A percentile compares a stretch with the other conserved stretches of the same genome.
phyloP scores from a whole-genome alignment of 1,284 basidiomycete species.

The Afroboletus lepidellus region DNA sequence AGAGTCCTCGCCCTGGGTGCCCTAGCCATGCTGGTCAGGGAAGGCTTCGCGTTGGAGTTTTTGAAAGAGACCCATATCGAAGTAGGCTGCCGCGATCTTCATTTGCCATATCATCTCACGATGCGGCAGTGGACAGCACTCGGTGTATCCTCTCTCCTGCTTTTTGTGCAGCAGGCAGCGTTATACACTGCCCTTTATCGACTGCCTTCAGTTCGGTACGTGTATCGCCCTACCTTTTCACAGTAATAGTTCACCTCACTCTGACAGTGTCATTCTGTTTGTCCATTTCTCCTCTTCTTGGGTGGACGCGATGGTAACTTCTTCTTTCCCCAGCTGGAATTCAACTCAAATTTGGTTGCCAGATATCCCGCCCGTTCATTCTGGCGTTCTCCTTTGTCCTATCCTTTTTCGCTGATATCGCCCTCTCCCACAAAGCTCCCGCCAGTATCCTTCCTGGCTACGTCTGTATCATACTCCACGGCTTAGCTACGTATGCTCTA shows the following conservation, averaged over 20 bases:
- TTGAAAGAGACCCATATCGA: slow-evolving; percentile 55
- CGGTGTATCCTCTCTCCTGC: slow-evolving; percentile 60
- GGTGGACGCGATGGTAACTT: slow-evolving; percentile 51
- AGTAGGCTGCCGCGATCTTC: slow-evolving; percentile 38
- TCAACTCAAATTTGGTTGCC: neutral
- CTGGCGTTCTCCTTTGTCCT: slow-evolving; percentile 45
- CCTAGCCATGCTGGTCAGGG: slow-evolving; percentile 58
- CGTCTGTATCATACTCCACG: slow-evolving; percentile 58
- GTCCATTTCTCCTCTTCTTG: slow-evolving; percentile 65
- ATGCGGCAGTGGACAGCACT: slow-evolving; percentile 63
- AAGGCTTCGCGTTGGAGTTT: slow-evolving; percentile 50
- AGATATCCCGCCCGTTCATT: slow-evolving; percentile 49
- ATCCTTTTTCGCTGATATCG: slow-evolving; percentile 55
- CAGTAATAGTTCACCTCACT: neutral
- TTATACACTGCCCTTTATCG: slow-evolving; percentile 64
- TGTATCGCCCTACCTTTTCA: slow-evolving; percentile 1
- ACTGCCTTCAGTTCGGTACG: slow-evolving; percentile 62
- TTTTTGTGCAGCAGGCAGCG: slow-evolving; percentile 64
- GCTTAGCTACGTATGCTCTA: slow-evolving; percentile 53
- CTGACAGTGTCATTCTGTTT: slow-evolving; percentile 60
- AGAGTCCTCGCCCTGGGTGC: slow-evolving; percentile 65
- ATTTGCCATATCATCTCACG: slow-evolving; percentile 10
- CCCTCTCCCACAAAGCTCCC: slow-evolving; percentile 45
- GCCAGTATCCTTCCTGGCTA: slow-evolving; percentile 58
- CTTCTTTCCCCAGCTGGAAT: slow-evolving; percentile 43